phyloP scores from a whole-genome alignment of 495 filamentous ascomycete species.

The Achaetomiella virescens region DNA sequence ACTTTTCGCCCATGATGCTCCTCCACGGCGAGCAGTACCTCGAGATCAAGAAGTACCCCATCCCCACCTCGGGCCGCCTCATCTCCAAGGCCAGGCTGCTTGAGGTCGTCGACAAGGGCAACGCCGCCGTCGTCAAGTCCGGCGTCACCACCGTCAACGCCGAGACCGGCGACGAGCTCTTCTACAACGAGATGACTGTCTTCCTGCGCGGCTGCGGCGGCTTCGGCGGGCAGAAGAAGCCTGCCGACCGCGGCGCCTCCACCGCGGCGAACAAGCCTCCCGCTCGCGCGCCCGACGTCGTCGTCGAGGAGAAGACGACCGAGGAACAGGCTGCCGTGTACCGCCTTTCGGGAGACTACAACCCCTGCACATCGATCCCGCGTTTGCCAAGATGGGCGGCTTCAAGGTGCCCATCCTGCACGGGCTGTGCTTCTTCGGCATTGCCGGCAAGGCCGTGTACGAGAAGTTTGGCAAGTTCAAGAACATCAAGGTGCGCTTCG shows the following conservation, averaged over 20 bases:
- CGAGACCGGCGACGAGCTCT: constrained; percentile 81
- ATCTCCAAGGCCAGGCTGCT: constrained; percentile 80
- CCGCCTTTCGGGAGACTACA: constrained; percentile 82
- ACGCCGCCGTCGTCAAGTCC: constrained; percentile 75
- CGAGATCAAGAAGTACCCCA: constrained; percentile 88
- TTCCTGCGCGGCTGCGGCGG: constrained; percentile 92
- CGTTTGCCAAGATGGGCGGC: constrained; percentile 89
- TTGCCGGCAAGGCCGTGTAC: constrained; percentile 85
- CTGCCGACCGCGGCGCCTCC: constrained; percentile 67
- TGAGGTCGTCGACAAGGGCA: constrained; percentile 93
- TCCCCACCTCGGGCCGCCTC: constrained; percentile 79
- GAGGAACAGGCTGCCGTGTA: constrained; percentile 96
- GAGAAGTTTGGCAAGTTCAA: constrained; percentile 75
- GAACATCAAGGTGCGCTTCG: constrained; percentile 96
- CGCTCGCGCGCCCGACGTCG: constrained; percentile 65
- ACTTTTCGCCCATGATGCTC: constrained; percentile 98
- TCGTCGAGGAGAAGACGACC: constrained; percentile 83
- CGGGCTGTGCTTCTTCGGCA: constrained; percentile 91
- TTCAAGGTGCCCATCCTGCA: constrained; percentile 95
- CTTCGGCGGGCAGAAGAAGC: constrained; percentile 82
- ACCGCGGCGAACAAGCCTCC: constrained; percentile 76
- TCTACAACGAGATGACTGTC: constrained; percentile 91
- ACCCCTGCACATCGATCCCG: constrained; percentile 89
- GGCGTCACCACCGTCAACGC: constrained; percentile 72
- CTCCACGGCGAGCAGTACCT: constrained; percentile 99